Percentiles rank a stretch among this genome's conserved stretches.
Conservation (phyloP, 2,329 filamentous ascomycete genomes). For the Pyrenochaeta sp. region DNA sequence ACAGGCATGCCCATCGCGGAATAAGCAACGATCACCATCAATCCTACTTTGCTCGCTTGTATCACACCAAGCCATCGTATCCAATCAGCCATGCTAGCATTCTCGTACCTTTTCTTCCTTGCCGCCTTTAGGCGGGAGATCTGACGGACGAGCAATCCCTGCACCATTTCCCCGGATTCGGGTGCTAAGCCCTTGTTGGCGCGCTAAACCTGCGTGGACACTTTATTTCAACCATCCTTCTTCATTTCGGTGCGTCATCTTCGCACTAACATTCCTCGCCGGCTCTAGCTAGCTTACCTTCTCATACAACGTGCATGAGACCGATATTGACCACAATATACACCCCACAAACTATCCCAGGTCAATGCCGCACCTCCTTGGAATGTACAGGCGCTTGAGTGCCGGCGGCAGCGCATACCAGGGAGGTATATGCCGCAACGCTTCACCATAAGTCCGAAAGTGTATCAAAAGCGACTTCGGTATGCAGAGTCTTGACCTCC, state of each 20-base stretch:
- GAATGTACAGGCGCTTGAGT: slow-evolving; percentile 21
- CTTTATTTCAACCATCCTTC: slow-evolving; percentile 43
- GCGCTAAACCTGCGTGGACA: slow-evolving; percentile 38
- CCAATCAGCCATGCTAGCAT: slow-evolving; percentile 10
- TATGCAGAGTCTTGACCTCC: neutral
- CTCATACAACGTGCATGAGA: slow-evolving; percentile 14
- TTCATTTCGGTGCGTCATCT: slow-evolving; percentile 31
- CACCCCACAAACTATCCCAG: slow-evolving; percentile 27
- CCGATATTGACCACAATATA: slow-evolving; percentile 24
- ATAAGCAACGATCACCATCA: slow-evolving; percentile 37
- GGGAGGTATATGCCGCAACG: neutral
- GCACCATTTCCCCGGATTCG: slow-evolving; percentile 18
- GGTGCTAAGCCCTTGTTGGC: slow-evolving; percentile 25
- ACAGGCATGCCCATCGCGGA: slow-evolving; percentile 18
- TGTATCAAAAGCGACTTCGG: neutral
- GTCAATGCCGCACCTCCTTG: slow-evolving; percentile 11
- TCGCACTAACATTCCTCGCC: slow-evolving; percentile 23
- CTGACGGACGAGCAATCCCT: slow-evolving; percentile 20
- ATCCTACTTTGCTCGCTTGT: slow-evolving; percentile 21
- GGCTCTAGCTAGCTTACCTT: slow-evolving; percentile 15
- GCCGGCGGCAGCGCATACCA: slow-evolving; percentile 22
- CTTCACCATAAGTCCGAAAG: slow-evolving; percentile 1
- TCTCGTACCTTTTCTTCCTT: slow-evolving; percentile 12
- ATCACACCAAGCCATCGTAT: slow-evolving; percentile 4
- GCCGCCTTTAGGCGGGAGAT: slow-evolving; percentile 31